These are phyloP conservation scores for Mucor sp. DNA, from an alignment of 371 early-diverging fungal species.

Conservation along the genomic window DNA sequence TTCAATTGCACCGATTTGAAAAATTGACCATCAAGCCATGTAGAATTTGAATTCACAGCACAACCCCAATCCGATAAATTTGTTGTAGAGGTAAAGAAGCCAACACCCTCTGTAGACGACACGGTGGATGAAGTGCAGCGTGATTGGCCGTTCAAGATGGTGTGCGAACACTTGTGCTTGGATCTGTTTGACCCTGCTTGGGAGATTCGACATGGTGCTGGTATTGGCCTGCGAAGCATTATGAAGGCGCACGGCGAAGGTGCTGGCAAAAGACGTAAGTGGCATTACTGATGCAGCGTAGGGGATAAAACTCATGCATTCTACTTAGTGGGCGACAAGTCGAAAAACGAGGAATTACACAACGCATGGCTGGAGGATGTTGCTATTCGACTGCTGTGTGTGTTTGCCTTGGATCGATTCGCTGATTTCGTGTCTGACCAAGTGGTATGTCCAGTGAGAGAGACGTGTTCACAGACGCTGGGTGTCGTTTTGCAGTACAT, in stretches of 20 bases:
- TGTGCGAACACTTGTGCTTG: conserved; percentile 87
- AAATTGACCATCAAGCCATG: neutral
- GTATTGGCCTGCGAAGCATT: conserved; percentile 89
- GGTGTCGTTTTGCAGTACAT: conserved; percentile 83
- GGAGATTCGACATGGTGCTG: conserved; percentile 97
- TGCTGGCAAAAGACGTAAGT: conserved; percentile 69
- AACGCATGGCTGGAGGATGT: conserved; percentile 86
- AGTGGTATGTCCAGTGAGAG: conserved; percentile 95
- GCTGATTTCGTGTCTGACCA: conserved; percentile 96
- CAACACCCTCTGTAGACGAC: conserved; percentile 30
- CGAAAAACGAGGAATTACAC: conserved; percentile 71
- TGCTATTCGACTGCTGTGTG: conserved; percentile 86
- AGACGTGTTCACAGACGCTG: conserved; percentile 93
- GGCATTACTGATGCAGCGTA: too few species aligned
- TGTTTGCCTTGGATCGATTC: conserved; percentile 94
- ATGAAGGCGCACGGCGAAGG: conserved; percentile 87
- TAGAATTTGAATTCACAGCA: conserved; percentile 64
- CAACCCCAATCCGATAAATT: conserved; percentile 75
- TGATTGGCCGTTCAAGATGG: conserved; percentile 93
- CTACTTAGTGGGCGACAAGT: conserved; percentile 41
- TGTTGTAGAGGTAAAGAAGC: conserved; percentile 73
- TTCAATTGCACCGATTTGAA: neutral
- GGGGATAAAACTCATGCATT: too few species aligned
- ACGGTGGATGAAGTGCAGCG: conserved; percentile 21
- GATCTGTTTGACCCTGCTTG: conserved; percentile 93